Base-by-base conservation (phyloP, 305 asterid genomes). In the Coffea humblotiana region DNA sequence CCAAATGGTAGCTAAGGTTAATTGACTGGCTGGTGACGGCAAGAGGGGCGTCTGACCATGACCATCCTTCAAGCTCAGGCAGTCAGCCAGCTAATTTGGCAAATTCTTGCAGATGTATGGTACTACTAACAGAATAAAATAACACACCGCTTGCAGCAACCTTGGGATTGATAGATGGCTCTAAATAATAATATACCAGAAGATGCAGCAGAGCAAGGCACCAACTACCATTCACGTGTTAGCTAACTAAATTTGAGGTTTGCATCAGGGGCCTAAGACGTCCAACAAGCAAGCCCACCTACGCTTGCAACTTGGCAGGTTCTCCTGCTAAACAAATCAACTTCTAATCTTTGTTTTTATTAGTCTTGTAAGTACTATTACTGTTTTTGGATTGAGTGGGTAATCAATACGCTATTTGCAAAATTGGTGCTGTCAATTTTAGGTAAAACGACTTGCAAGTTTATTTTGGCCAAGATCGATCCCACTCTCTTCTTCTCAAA, bases 1-100 rank as follows among this genome's bases (percentile, higher is more conserved):
- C 11, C 13, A 32, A 27, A 23, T 27, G 7, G 43, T 25, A 16
- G 76, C 64, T 25, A n/a, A 56, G 63, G 14, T 49, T 40, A 25
- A 11, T 76, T 76, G 79, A 58, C 58, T 43, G 79, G 63, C 13
- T 27, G 79, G 79, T 76, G 79, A 45, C 27, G 21, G 48, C 72
- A 63, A 47, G 58, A 25, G 72, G 32, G 14, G 2, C 8, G 10
- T 63, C 82, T n/a, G 47, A 63, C 82, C 25, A 48, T n/a, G 47
- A 63, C 82, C 25, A 48, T 65, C 67, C 0, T 63, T 58, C 11
- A n/a, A 4, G 12, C 10, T 10, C 4, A 49, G 6, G 21, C 61
- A 52, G 14, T 61, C 21, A 65, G 6, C 70, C 32, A 65, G 6
- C 70, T 65, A 13, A 6, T 6, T 13, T 40, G 40, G 43, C 43